Percentiles rank a stretch among this genome's conserved stretches.
These are phyloP conservation scores for Houttuynia cordata DNA, from an alignment of 164 flowering plant genomes.

Conservation along the genomic window DNA sequence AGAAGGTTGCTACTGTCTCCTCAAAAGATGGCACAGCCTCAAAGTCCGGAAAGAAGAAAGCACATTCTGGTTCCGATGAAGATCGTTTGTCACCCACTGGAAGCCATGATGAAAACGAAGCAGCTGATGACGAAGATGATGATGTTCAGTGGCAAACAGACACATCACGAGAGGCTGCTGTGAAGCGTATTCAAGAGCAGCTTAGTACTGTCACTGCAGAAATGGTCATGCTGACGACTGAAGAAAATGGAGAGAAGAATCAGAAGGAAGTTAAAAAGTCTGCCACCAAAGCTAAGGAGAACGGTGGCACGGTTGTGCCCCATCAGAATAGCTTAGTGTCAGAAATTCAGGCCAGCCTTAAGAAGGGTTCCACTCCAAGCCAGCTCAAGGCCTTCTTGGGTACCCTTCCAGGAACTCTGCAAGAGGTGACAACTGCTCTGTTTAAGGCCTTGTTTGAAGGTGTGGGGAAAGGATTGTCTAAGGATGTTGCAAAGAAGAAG, in stretches of 20 bases:
- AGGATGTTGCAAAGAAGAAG: constrained; percentile 40
- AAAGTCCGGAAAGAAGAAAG: constrained; percentile 38
- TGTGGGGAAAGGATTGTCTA: constrained; percentile 46
- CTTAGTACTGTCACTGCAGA: constrained; percentile 62
- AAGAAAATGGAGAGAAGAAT: constrained; percentile 23
- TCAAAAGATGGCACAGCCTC: constrained; percentile 21
- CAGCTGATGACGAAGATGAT: constrained; percentile 23
- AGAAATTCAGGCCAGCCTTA: constrained; percentile 26
- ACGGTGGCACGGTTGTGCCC: background rate
- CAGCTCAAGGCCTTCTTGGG: constrained; percentile 26
- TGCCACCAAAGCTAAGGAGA: constrained; percentile 1
- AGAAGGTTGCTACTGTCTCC: constrained; percentile 16
- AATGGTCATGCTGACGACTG: constrained; percentile 58
- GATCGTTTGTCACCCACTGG: constrained; percentile 41
- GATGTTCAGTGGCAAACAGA: constrained; percentile 74
- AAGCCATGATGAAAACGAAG: constrained; percentile 45
- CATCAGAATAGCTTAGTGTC: constrained; percentile 20
- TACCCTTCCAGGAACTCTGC: constrained; percentile 25
- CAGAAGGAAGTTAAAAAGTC: constrained; percentile 18
- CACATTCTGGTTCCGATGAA: constrained; percentile 39
- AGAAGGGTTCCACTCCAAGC: constrained; percentile 28
- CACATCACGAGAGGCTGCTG: constrained; percentile 62
- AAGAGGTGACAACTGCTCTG: constrained; percentile 33
- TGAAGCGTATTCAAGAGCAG: constrained; percentile 58
- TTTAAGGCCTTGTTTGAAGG: constrained; percentile 48